Base-by-base conservation (phyloP, 768 basidiomycete genomes). In the Kwoniella sp. region DNA sequence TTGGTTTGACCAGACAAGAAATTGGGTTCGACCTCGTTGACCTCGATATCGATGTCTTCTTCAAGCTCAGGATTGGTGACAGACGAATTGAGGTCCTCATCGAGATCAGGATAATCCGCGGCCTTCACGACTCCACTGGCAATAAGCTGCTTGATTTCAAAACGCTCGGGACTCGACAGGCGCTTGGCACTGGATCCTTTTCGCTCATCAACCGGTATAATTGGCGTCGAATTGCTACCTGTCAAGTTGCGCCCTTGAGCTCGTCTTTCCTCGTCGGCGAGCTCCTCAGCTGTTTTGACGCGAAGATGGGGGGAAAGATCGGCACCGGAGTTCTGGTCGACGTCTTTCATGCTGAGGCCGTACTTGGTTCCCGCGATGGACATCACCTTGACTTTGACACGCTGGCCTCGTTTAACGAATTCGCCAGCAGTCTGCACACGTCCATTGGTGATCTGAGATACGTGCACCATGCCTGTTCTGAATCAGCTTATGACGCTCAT, bases 91-190 rank as follows among this genome's bases (percentile, higher is more conserved):
- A 72, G 65, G 38, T 73, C 69, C 36, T 70, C 69, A 49, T 75
- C 70, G 5, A 75, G 55, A 44, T 73, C 73, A 25, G 68, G 67
- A 50, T 75, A 76, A 72, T 98, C 95, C 3, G 91, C 86, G 10
- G 92, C 86, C 59, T 85, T 84, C 48, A 96, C 81, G 14, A 84
- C 88, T 36, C 95, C 95, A 26, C 91, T 95, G 0, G 95, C 88
- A 49, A 98, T 95, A 50, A 99, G 82, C 72, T 98, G 95, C 75
- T 98, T 96, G 75, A 99, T 92, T 77, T 99, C 95, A 91, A 95
- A 99, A 25, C 95, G 84, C 74, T 99, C 95, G 1, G 95, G 95
- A 6, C 88, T 91, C 1, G 92, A 92, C 51, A 98, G 77, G 14
- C 93, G 82, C 68, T 90, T 91, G 0, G 90, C 89, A 86, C 88